Evolutionary conservation across 2,329 filamentous ascomycete species (phyloP).

Genomic region (Hymenoscyphus albidus): DNA sequence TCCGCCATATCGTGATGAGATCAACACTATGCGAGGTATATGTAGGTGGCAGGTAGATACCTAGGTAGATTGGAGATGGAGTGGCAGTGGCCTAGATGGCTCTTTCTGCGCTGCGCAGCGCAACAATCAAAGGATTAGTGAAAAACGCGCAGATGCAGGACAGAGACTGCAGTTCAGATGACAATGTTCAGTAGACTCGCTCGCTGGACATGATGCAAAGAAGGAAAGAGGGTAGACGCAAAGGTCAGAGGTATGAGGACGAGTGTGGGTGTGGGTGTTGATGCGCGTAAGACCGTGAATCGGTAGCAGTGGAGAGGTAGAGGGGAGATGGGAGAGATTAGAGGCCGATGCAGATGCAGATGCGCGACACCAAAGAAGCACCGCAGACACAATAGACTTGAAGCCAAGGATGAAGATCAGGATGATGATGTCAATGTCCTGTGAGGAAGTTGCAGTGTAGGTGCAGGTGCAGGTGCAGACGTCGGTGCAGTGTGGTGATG

Average conservation of each 20-base stretch:
- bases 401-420: no score
- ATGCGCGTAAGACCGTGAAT: no score
- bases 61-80: background rate
- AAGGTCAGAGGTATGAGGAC: constrained; percentile 12
- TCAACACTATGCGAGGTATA: background rate
- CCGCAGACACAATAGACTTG: no score
- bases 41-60: no score
- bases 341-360: background rate
- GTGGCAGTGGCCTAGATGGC: background rate
- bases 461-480: background rate
- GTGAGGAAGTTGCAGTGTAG: background rate
- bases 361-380: no score
- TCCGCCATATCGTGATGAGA: constrained; percentile 41
- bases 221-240: constrained; percentile 3
- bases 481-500: no score
- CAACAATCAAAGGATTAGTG: constrained; percentile 17
- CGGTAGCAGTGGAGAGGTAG: background rate
- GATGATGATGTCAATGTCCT: no score
- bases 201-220: constrained; percentile 21
- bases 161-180: constrained; percentile 13
- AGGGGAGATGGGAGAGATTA: background rate
- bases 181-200: constrained; percentile 20
- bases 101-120: background rate
- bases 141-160: constrained; percentile 9
- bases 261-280: no score